Conservation (phyloP, 2,329 filamentous ascomycete species). For the Microdochium trichocladiopsis region DNA sequence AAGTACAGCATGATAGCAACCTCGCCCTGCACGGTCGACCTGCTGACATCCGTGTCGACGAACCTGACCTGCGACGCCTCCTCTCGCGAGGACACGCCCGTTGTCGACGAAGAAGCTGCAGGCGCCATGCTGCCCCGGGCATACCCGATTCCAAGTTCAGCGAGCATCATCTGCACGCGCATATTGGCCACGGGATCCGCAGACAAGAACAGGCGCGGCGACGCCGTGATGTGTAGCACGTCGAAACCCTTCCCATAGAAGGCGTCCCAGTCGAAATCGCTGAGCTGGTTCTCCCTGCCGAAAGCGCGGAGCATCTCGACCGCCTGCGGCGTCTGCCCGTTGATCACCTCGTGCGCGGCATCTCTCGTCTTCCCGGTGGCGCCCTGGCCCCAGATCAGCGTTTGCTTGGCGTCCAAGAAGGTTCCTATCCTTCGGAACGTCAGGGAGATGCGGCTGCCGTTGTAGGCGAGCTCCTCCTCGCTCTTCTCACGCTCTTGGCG, state of each 20-base stretch:
- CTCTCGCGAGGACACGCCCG: conserved; percentile 7
- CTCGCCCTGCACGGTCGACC: conserved; percentile 41
- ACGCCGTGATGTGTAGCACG: conserved; percentile 59
- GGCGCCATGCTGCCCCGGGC: conserved; percentile 27
- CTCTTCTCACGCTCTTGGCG: conserved; percentile 61
- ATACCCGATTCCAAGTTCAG: conserved; percentile 38
- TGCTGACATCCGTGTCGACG: conserved; percentile 43
- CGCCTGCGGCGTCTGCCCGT: conserved; percentile 60
- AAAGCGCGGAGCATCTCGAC: conserved; percentile 71
- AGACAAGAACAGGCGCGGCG: conserved; percentile 43
- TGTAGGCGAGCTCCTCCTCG: conserved; percentile 61
- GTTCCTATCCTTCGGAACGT: conserved; percentile 90
- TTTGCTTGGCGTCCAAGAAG: conserved; percentile 60
- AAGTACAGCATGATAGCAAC: conserved; percentile 53
- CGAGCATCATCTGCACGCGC: conserved; percentile 42
- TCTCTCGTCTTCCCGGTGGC: conserved; percentile 61
- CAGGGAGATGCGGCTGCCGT: conserved; percentile 76
- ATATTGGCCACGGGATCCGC: conserved; percentile 38
- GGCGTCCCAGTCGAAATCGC: conserved; percentile 65
- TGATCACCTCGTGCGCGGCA: conserved; percentile 57
- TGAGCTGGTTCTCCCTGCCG: conserved; percentile 72
- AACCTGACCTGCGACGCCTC: conserved; percentile 35
- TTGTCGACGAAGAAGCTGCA: conserved; percentile 17
- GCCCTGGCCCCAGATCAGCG: conserved; percentile 85
- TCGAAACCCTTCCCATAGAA: conserved; percentile 79